phyloP scores from a whole-genome alignment of 108 stramenopile genomes.

The Fistulifera solaris region DNA sequence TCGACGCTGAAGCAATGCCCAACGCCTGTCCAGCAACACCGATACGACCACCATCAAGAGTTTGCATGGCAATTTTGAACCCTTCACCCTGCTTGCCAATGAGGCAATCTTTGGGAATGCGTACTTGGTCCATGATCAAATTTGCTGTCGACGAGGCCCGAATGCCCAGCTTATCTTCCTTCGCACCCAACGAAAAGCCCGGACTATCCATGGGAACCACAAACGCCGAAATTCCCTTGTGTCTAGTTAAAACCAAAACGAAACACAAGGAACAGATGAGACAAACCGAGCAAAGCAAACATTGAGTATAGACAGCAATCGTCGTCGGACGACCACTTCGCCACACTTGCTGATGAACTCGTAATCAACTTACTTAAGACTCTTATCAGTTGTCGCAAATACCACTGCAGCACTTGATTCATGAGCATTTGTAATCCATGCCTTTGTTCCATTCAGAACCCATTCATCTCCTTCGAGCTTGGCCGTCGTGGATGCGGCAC shows the following conservation, averaged over 20 bases:
- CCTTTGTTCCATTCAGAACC: constrained; percentile 96
- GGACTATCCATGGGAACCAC: constrained; percentile 73
- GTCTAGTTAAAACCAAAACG: too few species aligned
- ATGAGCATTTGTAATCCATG: constrained; percentile 98
- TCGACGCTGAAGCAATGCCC: constrained; percentile 87
- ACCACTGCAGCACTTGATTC: constrained; percentile 88
- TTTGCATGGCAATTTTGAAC: constrained; percentile 96
- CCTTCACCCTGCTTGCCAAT: constrained; percentile 84
- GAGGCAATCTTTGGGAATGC: constrained; percentile 65
- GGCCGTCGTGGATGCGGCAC: constrained; percentile 91
- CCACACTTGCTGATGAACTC: not conserved
- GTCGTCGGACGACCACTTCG: not conserved
- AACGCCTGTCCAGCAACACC: constrained; percentile 94
- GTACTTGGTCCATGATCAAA: constrained; percentile 91
- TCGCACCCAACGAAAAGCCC: constrained; percentile 91
- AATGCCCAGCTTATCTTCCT: constrained; percentile 97
- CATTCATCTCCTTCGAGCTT: constrained; percentile 79
- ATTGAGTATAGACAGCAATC: too few species aligned
- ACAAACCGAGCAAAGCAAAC: not conserved
- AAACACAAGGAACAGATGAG: not conserved
- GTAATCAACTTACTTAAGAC: constrained; percentile 65
- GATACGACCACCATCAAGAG: constrained; percentile 93
- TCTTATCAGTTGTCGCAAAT: constrained; percentile 97
- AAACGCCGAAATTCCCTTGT: constrained; percentile 93
- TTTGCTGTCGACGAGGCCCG: constrained; percentile 91